Percentiles rank a stretch among this genome's conserved stretches.
phyloP scores from a whole-genome alignment of 495 filamentous ascomycete species.

The Pyronema omphalodes region DNA sequence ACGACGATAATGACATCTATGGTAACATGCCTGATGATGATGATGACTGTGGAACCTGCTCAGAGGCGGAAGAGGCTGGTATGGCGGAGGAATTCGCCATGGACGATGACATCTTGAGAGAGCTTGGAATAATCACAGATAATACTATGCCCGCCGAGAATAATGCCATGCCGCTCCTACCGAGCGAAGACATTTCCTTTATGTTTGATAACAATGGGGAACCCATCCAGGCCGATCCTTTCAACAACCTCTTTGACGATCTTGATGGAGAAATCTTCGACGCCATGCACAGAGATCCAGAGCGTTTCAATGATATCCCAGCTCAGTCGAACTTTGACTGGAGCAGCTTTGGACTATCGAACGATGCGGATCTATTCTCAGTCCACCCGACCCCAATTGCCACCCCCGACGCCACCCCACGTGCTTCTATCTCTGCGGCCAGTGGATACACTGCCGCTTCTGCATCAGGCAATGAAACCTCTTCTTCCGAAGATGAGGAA shows the following conservation, averaged over 20 bases:
- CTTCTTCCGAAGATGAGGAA: slow-evolving; percentile 12
- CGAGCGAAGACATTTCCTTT: not conserved
- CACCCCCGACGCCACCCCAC: slow-evolving; percentile 15
- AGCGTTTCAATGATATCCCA: slow-evolving; percentile 13
- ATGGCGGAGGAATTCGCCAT: slow-evolving; percentile 16
- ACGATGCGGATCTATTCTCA: slow-evolving; percentile 13
- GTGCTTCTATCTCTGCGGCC: slow-evolving; percentile 15
- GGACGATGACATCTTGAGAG: slow-evolving; percentile 2
- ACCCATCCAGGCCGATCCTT: not conserved
- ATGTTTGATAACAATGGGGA: too few relatives aligned
- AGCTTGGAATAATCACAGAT: not conserved
- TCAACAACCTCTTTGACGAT: slow-evolving; percentile 11
- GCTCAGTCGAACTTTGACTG: slow-evolving; percentile 6
- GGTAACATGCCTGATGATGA: slow-evolving; percentile 11
- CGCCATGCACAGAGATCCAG: slow-evolving; percentile 15
- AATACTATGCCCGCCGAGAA: not conserved
- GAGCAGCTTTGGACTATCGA: slow-evolving; percentile 8
- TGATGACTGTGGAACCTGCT: slow-evolving; percentile 7
- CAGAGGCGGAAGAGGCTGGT: slow-evolving; percentile 13
- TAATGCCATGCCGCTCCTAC: not conserved
- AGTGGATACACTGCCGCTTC: not conserved
- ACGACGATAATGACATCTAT: slow-evolving; percentile 12
- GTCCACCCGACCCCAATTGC: slow-evolving; percentile 16
- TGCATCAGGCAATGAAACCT: slow-evolving; percentile 10
- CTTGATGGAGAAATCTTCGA: slow-evolving; percentile 19